Evolutionary conservation across 2,329 filamentous ascomycete species (phyloP), one percentile per base, ranked within the genome.

Genomic region (Helotiales sp.): DNA sequence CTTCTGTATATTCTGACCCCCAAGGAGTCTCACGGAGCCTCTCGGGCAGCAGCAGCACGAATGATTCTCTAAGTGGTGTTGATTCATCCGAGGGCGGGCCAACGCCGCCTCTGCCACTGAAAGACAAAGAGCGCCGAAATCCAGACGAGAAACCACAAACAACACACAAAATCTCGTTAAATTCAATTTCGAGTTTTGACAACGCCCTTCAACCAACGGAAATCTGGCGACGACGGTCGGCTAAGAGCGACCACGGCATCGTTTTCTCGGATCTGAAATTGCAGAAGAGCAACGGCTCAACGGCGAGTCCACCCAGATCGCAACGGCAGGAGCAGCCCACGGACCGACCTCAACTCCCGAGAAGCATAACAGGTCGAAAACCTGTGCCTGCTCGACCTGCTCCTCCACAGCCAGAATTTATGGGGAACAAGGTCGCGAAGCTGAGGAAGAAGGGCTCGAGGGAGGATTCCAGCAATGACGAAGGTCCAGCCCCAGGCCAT

Each of bases 281-380:
- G 30, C 55, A 72, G 45, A 71, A 72, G 49, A 75, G 72, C 64
- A 77, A 78, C 72, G 75, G 76, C 13, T 75, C 75, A 28, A 77
- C 76, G 1, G 72, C 72, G 8, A 72, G 65, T 45, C 72, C 72
- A 50, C 71, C 73, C 55, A 52, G 58, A 24, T n/a, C n/a, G n/a
- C n/a, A n/a, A n/a, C 34, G 63, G 63, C 71, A 73, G 52, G 64
- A 66, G 37, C 73, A 65, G 66, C 28, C 68, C 13, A 59, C 61
- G 13, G 65, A 73, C 37, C 70, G 69, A 40, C 59, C 62, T 45
- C 58, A 66, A 34, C 57, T 71, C 10, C 73, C 72, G 24, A 68
- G 67, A 61, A 71, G 69, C 49, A 57, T 61, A 26, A 60, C 66
- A 49, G 69, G 64, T 26, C 70, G 73, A 47, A 75, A 73, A 63